A percentile compares a stretch with the other conserved stretches of the same genome.
Evolutionary conservation across 805 yeast genomes (phyloP).

Genomic region (Starmerella bombicola): DNA sequence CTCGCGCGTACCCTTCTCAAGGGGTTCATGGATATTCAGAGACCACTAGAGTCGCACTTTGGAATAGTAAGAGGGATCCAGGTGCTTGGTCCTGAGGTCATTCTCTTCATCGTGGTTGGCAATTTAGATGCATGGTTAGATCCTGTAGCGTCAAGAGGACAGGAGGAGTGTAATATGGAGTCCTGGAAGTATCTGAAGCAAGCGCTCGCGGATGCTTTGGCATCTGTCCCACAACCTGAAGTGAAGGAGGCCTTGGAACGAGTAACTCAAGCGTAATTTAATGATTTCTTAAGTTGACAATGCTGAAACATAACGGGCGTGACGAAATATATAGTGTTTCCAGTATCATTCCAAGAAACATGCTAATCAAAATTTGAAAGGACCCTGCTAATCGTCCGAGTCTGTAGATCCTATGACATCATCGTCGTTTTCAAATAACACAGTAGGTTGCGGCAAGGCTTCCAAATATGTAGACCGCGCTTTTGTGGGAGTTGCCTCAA

Average conservation of each 20-base stretch:
- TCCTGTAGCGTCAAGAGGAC: slow-evolving; percentile 38
- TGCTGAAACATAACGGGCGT: neutral
- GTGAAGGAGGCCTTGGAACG: slow-evolving; percentile 11
- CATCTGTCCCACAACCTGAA: slow-evolving; percentile 10
- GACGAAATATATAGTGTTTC: no score
- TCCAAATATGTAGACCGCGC: slow-evolving; percentile 6
- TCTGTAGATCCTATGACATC: slow-evolving; percentile 20
- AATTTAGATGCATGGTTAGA: slow-evolving; percentile 66
- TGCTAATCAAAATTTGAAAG: no score
- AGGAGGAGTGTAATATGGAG: slow-evolving; percentile 17
- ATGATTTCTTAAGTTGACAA: neutral
- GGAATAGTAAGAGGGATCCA: slow-evolving; percentile 81
- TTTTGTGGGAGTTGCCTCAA: slow-evolving; percentile 13
- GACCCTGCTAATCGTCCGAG: slow-evolving; percentile 13
- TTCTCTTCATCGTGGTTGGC: slow-evolving; percentile 71
- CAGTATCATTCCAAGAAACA: no score
- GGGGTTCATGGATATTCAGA: slow-evolving; percentile 74
- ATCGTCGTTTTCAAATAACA: slow-evolving; percentile 2
- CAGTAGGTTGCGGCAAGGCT: slow-evolving; percentile 1
- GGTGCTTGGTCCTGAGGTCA: slow-evolving; percentile 76
- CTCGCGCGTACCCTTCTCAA: slow-evolving; percentile 85
- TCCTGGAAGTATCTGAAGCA: slow-evolving; percentile 19
- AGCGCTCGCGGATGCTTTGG: slow-evolving; percentile 20
- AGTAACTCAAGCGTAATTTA: neutral
- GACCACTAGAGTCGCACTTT: slow-evolving; percentile 79